Base-by-base conservation (phyloP, 2,329 filamentous ascomycete genomes). In the Cercospora zeina region DNA sequence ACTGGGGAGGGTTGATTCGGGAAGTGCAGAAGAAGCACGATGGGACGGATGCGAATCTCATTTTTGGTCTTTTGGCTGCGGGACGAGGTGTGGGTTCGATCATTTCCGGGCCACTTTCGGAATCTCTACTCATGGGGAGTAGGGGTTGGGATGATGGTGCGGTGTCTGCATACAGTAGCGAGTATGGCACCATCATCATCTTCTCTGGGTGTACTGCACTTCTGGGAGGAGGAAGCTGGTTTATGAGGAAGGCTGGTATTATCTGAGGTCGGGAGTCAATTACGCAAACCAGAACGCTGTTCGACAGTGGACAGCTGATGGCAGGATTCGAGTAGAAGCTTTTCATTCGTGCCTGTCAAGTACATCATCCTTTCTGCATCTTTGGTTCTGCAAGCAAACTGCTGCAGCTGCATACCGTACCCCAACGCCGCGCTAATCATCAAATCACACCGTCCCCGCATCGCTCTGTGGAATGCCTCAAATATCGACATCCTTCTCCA, bases 81-180 rank as follows among this genome's bases (percentile, higher is more conserved):
- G 82, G 81, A 0, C 78, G 80, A 55, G 82, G 82, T 0, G 75
- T 84, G 24, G 82, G 81, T 3, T 81, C 81, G 67, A 72, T 85
- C 11, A 77, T 79, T n/a, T 78, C 76, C 63, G 82, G 82, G 3
- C 82, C 82, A 0, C 71, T 84, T 21, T 82, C 80, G 47, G 80
- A 82, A 67, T 74, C 72, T 6, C 67, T 81, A 31, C 61, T 81
- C 14, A 69, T 70, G 30, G 70, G 70, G 39, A 72, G 74, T 54
- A 70, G 53, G 11, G 30, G n/a, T 1, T 64, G 58, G 53, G n/a
- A 54, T 8, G 55, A 55, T 14, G 14, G 21, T 55, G 75, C 74
- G 21, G 69, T 62, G 3, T 70, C 75, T 47, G 77, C 74, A 0
- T 80, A 79, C 64, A 77, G 75, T 0, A 77, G 74, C 39, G 74